Base-by-base conservation (phyloP, 176 grass and related monocot species). In the Hsuehochloa calcarea region DNA sequence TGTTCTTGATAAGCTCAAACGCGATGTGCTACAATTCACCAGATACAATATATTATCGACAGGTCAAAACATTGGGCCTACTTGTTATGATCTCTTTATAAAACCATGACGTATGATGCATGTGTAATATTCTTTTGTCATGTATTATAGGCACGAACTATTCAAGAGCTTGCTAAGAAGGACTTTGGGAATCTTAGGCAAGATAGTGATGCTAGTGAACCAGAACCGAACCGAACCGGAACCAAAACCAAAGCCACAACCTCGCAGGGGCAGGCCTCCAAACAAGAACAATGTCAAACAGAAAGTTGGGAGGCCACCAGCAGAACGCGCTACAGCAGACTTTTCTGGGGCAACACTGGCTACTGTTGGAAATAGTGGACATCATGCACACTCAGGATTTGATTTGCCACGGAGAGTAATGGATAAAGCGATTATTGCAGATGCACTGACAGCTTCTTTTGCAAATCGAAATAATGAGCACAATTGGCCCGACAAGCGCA, bases 161-260 rank as follows among this genome's bases (percentile, higher is more conserved):
- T 99, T 76, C 91, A 99, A 94, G 96, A 99, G 82, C 86, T 99
- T 87, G 96, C 96, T 27, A 99, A 91, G 87, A 99, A 96, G 84
- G 94, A 96, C 75, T 99, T 99, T 80, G 90, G 89, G 78, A 99
- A 94, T 87, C 88, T 99, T 77, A 94, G 97, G 87, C 85, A 91
- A 92, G 97, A 96, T 78, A 95, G 93, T 65, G 96, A 98, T 85
- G 82, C 88, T 70, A 98, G 91, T 70, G 93, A 96, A 77, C 83
- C 87, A 66, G 93, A 95, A 52, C 86, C 22, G 16, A n/a, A n/a
- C n/a, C n/a, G 80, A 98, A 72, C 79, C 23, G 1, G 74, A 87
- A 26, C 87, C 74, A 27, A 89, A 95, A 77, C 81, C 88, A 69
- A 92, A 99, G 69, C 90, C 82, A 60, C 86, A 83, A 59, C 81